Percentiles rank a stretch among this genome's conserved stretches.
phyloP scores from a whole-genome alignment of 768 basidiomycete species.

The Sistotremastrum suecicum region DNA sequence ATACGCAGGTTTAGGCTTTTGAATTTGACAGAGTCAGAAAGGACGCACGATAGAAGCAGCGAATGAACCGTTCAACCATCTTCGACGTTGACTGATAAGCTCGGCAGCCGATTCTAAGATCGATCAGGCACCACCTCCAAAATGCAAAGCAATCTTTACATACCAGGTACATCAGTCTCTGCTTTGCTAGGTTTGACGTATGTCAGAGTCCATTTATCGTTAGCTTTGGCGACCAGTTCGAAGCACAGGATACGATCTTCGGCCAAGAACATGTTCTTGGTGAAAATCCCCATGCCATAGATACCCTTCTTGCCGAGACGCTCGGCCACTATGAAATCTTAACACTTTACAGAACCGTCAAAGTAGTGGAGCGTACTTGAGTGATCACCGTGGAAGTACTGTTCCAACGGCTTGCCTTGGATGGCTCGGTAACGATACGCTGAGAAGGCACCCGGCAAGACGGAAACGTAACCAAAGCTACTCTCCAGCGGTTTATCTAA shows the following conservation, averaged over 20 bases:
- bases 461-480: slow-evolving; percentile 91
- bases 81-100: slow-evolving; percentile 86
- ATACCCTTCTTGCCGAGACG: slow-evolving; percentile 89
- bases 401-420: slow-evolving; percentile 57
- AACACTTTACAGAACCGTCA: slow-evolving; percentile 31
- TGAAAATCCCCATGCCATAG: slow-evolving; percentile 94
- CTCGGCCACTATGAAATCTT: slow-evolving; percentile 76
- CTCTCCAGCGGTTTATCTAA: slow-evolving; percentile 88
- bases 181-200: slow-evolving; percentile 94
- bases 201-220: slow-evolving; percentile 77
- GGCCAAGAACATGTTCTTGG: slow-evolving; percentile 83
- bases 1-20: slow-evolving; percentile 5
- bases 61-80: slow-evolving; percentile 95
- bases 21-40: background rate
- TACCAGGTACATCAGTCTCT: slow-evolving; percentile 79
- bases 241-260: slow-evolving; percentile 98
- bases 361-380: slow-evolving; percentile 45
- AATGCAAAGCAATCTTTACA: background rate
- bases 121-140: too few relatives aligned
- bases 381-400: slow-evolving; percentile 30
- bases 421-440: slow-evolving; percentile 93
- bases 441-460: slow-evolving; percentile 92
- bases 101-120: slow-evolving; percentile 67
- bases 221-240: slow-evolving; percentile 85
- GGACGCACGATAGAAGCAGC: slow-evolving; percentile 72